A percentile compares a stretch with the other conserved stretches of the same genome.
Evolutionary conservation across 345 rosid species (phyloP).

Genomic region (Lepidium didymum): DNA sequence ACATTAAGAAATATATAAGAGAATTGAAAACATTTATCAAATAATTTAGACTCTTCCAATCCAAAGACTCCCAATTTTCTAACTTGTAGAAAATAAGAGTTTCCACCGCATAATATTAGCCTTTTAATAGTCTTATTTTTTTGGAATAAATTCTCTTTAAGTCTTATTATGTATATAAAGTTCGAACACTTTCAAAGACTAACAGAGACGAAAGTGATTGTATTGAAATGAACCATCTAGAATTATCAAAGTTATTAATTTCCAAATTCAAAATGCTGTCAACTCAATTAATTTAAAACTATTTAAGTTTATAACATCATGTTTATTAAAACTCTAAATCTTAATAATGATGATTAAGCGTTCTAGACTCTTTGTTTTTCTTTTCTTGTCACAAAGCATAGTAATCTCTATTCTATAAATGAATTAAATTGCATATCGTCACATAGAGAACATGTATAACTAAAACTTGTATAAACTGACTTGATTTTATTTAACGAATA

Average conservation of each 20-base stretch:
- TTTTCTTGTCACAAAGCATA: neutral
- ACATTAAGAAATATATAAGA: conserved; percentile 5
- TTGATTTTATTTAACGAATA: too few relatives aligned
- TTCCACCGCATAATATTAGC: conserved; percentile 4
- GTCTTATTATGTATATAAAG: neutral
- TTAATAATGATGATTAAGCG: neutral
- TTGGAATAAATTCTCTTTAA: too few relatives aligned
- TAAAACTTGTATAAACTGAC: too few relatives aligned
- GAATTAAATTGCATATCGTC: neutral
- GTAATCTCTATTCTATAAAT: neutral
- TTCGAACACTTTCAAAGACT: neutral
- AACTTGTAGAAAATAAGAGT: conserved; percentile 11
- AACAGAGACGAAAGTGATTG: neutral
- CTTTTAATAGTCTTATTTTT: neutral
- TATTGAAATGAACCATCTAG: neutral
- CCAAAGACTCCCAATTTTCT: conserved; percentile 4
- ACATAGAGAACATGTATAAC: neutral
- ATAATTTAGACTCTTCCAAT: conserved; percentile 10
- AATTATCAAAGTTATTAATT: neutral
- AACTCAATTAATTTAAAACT: neutral
- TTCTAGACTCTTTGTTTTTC: neutral
- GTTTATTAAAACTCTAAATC: neutral
- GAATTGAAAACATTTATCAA: neutral
- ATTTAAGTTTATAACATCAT: neutral
- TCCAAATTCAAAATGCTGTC: neutral